A percentile compares a stretch with the other conserved stretches of the same genome.
phyloP scores from a whole-genome alignment of 768 basidiomycete species.

The Pholiota microspora region DNA sequence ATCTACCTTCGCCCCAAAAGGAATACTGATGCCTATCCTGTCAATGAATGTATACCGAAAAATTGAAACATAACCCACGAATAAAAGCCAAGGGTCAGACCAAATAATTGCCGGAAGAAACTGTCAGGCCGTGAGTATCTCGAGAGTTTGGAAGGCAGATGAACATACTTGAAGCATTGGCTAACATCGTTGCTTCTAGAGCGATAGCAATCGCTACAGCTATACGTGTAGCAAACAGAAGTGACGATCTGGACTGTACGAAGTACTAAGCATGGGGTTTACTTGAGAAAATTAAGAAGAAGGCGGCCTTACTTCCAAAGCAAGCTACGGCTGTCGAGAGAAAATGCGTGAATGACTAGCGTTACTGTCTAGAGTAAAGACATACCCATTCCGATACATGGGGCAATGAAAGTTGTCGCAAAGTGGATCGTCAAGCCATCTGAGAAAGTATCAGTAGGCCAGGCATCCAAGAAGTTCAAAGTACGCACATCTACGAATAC shows the following conservation, averaged over 20 bases:
- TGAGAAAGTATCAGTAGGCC: constrained; percentile 3
- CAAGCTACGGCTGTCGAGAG: constrained; percentile 28
- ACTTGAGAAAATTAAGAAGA: not conserved
- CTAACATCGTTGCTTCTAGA: constrained; percentile 36
- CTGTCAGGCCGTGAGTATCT: constrained; percentile 12
- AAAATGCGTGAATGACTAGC: not conserved
- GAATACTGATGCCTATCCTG: constrained; percentile 23
- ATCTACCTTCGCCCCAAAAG: constrained; percentile 32
- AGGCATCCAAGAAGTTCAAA: constrained; percentile 10
- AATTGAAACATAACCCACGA: constrained; percentile 23
- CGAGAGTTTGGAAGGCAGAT: not conserved
- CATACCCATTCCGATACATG: constrained; percentile 38
- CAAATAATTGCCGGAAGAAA: constrained; percentile 36
- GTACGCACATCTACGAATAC: not conserved
- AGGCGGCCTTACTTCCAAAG: constrained; percentile 30
- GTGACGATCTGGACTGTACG: constrained; percentile 32
- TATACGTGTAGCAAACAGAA: constrained; percentile 37
- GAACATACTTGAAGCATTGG: constrained; percentile 37
- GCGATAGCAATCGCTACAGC: constrained; percentile 37
- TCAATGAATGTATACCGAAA: not conserved
- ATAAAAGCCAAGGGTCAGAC: constrained; percentile 36
- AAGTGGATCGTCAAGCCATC: constrained; percentile 35
- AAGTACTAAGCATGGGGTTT: not conserved
- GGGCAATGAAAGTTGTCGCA: constrained; percentile 32
- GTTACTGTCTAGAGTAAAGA: not conserved